A percentile compares a stretch with the other conserved stretches of the same genome.
Conservation (phyloP, 116 monocot genomes). For the Zostera marina region DNA sequence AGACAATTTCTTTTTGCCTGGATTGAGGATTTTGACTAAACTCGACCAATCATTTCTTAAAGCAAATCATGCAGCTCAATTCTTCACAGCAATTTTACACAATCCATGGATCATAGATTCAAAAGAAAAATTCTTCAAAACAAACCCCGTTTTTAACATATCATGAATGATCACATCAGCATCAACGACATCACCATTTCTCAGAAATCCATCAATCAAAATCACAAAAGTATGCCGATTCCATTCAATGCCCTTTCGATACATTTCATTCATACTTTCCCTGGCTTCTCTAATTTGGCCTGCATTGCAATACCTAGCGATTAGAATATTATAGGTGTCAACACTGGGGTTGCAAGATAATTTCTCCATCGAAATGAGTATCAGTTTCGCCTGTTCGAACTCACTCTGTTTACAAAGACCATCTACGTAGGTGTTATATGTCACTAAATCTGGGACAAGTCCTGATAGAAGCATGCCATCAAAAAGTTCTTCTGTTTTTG, state of each 20-base stretch:
- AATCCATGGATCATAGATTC: conserved; percentile 17
- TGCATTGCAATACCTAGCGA: conserved; percentile 20
- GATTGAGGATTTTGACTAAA: too few species aligned
- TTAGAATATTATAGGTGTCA: conserved; percentile 26
- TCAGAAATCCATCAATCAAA: conserved; percentile 20
- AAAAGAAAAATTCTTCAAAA: conserved; percentile 12
- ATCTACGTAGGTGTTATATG: conserved; percentile 31
- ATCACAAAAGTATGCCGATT: conserved; percentile 19
- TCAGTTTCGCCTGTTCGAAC: conserved; percentile 18
- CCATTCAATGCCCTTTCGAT: conserved; percentile 20
- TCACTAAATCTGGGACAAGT: conserved; percentile 20
- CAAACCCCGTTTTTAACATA: conserved; percentile 18
- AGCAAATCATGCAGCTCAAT: conserved; percentile 20
- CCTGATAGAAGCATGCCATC: conserved; percentile 54
- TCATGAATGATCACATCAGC: conserved; percentile 17
- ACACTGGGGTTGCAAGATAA: conserved; percentile 33
- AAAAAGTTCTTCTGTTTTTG: conserved; percentile 35
- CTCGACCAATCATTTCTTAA: conserved; percentile 11
- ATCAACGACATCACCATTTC: conserved; percentile 9
- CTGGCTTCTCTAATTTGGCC: conserved; percentile 18
- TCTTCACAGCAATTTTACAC: conserved; percentile 10
- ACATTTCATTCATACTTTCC: conserved; percentile 29
- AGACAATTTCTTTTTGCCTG: too few species aligned
- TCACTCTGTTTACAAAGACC: conserved; percentile 43
- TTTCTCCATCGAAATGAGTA: conserved; percentile 46